Conservation (phyloP, 192 early-diverging fungal species). For the Coemansia sp. region DNA sequence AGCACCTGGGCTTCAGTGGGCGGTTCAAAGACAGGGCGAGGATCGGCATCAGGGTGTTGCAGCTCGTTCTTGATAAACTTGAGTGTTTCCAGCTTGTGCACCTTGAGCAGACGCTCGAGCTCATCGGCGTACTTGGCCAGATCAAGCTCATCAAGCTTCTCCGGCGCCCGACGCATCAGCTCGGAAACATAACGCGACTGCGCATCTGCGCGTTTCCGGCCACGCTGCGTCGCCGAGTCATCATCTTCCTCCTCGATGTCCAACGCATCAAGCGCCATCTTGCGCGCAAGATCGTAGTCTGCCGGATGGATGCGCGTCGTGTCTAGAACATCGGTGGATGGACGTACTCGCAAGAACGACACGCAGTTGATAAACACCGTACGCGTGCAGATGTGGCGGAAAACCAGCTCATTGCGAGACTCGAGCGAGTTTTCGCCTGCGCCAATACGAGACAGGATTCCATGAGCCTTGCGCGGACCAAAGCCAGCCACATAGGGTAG, state of each 20-base stretch:
- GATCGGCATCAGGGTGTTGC: conserved; percentile 77
- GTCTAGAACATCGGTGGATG: conserved; percentile 81
- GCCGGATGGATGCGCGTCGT: conserved; percentile 94
- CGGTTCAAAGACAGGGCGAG: conserved; percentile 60
- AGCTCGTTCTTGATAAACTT: conserved; percentile 87
- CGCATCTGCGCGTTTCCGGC: conserved; percentile 15
- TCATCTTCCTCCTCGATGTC: conserved; percentile 83
- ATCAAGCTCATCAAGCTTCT: conserved; percentile 81
- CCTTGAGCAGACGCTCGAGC: conserved; percentile 69
- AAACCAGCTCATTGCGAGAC: conserved; percentile 70
- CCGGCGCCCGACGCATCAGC: conserved; percentile 71
- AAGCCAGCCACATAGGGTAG: conserved; percentile 91
- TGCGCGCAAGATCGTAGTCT: conserved; percentile 91
- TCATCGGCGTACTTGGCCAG: conserved; percentile 89
- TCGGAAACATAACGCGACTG: conserved; percentile 79
- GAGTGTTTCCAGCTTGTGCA: conserved; percentile 79
- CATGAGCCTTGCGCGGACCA: conserved; percentile 89
- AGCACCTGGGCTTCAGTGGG: conserved; percentile 66
- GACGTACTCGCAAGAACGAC: conserved; percentile 84
- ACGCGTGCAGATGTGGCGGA: conserved; percentile 62
- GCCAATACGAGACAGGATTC: conserved; percentile 59
- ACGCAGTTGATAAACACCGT: conserved; percentile 92
- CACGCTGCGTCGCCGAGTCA: conserved; percentile 54
- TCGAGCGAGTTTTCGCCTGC: conserved; percentile 49
- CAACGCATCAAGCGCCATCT: conserved; percentile 95